Evolutionary conservation across 2,329 filamentous ascomycete genomes (phyloP), one percentile per base, ranked within the genome.

Genomic region (Paecilomyces variotii): DNA sequence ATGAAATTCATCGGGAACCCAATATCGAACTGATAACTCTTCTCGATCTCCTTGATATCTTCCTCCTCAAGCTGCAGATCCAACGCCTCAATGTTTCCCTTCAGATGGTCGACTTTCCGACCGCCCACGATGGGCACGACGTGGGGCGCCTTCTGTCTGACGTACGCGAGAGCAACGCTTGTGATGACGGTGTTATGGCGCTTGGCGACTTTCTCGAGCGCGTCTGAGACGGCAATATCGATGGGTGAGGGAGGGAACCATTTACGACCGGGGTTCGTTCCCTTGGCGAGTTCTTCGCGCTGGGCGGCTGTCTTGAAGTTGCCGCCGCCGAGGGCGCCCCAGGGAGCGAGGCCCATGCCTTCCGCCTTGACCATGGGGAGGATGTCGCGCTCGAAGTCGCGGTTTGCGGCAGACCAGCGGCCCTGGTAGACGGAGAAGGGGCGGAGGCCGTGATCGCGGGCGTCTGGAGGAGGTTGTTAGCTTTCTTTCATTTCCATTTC

Each of bases 391-490:
- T 87, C 85, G 58, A 89, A 83, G 70, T 90, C 87, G 53, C 87
- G 82, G 49, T 83, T 78, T 1, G 77, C 79, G 28, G 80, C 78
- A 34, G 76, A 83, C 85, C 86, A 89, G 12, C 76, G 76, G 26
- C 87, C 87, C 71, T 88, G 85, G 70, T 88, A 89, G 30, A 89
- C 82, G 35, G 78, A 82, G 74, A 91, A 91, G 45, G 82, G 85
- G 1, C 84, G 83, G 28, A 90, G 78, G n/a, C 86, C 87, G 62
- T 90, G 83, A 62, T 84, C 80, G 50, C 86, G 82, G 5, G 89
- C 89, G 67, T 91, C 67, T 59, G 39, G 35, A 14, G 5, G 14
- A 1, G 19, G 19, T 19, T 19, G n/a, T 45, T 45, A 45, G 14
- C n/a, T n/a, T n/a, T 32, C 6, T 11, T 1, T 11, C 7, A 10